A percentile compares a stretch with the other conserved stretches of the same genome.
Conservation (phyloP, 148 eudicot genomes). For the Persicaria tinctoria region DNA sequence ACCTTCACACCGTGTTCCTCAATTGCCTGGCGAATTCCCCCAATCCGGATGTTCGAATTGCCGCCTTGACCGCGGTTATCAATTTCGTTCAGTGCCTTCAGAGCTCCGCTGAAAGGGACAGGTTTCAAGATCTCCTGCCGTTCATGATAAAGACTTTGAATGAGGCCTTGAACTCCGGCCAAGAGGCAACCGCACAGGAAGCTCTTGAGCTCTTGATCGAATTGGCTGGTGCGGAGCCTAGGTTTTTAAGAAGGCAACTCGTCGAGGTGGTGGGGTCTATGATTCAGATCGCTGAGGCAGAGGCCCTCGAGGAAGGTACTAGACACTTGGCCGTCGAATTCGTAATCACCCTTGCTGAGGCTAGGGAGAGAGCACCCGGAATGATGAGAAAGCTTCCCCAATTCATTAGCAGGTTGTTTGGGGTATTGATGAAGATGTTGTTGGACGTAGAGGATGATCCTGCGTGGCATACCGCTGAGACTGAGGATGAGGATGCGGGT, state of each 20-base stretch:
- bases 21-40: constrained; percentile 36
- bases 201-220: constrained; percentile 26
- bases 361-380: constrained; percentile 39
- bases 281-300: constrained; percentile 85
- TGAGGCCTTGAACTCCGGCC: constrained; percentile 54
- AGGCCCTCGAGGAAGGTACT: constrained; percentile 65
- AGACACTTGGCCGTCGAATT: constrained; percentile 66
- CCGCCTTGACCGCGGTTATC: constrained; percentile 63
- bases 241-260: constrained; percentile 65
- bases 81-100: constrained; percentile 67
- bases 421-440: constrained; percentile 31
- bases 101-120: constrained; percentile 45
- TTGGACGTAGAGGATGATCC: constrained; percentile 36
- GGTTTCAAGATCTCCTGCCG: constrained; percentile 71
- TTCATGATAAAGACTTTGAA: constrained; percentile 78
- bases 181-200: constrained; percentile 78
- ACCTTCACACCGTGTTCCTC: constrained; percentile 54
- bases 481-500: constrained; percentile 39
- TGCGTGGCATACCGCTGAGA: constrained; percentile 27
- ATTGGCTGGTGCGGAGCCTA: constrained; percentile 74
- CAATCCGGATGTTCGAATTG: constrained; percentile 53
- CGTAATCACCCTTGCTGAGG: constrained; percentile 44
- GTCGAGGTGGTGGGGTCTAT: constrained; percentile 79
- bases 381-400: constrained; percentile 22
- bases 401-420: constrained; percentile 37